These are phyloP conservation scores for Cryptosporidium bovis DNA, from an alignment of 169 alveolate genomes.

Conservation along the genomic window DNA sequence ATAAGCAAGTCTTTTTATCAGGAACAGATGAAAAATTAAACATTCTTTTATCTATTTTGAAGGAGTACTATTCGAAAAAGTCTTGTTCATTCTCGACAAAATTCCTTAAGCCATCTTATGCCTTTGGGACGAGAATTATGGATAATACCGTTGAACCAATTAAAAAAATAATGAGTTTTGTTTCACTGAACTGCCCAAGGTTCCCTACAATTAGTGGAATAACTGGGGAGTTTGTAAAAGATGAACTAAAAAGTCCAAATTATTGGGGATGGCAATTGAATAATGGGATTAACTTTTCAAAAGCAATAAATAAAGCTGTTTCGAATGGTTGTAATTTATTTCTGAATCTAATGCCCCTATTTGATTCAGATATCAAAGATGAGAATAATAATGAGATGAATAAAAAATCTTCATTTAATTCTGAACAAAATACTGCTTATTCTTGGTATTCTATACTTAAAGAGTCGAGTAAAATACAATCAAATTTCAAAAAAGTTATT, in stretches of 20 bases:
- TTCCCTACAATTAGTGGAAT: constrained; percentile 77
- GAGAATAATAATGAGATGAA: background rate
- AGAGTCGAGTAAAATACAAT: background rate
- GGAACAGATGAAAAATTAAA: constrained; percentile 80
- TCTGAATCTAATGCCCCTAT: constrained; percentile 32
- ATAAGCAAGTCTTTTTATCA: constrained; percentile 75
- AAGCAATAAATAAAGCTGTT: constrained; percentile 31
- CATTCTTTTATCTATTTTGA: constrained; percentile 75
- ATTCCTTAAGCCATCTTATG: constrained; percentile 13
- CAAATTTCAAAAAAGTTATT: background rate
- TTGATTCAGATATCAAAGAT: constrained; percentile 6
- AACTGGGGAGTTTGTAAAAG: constrained; percentile 76
- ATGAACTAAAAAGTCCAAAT: constrained; percentile 30
- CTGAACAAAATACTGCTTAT: no score
- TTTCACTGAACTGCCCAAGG: constrained; percentile 73
- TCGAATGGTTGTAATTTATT: constrained; percentile 4
- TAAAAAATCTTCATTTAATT: background rate
- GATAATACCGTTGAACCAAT: constrained; percentile 76
- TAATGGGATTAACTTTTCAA: background rate
- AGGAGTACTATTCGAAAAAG: background rate
- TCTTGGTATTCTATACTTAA: background rate
- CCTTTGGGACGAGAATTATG: constrained; percentile 15
- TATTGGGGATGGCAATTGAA: constrained; percentile 72
- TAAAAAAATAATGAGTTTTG: constrained; percentile 73
- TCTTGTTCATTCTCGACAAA: background rate